These are phyloP conservation scores for Leishmania lainsoni DNA, from an alignment of 208 protist species.

Conservation along the genomic window DNA sequence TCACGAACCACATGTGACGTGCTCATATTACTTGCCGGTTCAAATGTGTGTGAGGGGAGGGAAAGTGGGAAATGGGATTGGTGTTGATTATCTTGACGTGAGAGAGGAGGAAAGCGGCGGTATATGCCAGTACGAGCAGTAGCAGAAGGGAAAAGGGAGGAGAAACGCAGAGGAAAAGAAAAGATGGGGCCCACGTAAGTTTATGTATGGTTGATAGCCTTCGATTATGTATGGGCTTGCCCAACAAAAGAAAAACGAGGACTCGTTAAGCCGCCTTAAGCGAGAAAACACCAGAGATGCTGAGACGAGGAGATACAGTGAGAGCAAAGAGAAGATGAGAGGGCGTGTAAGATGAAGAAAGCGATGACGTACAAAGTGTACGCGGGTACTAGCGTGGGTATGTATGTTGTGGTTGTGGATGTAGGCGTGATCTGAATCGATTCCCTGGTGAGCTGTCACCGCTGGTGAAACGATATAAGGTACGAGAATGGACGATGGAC, in stretches of 20 bases:
- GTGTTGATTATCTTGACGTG: not conserved
- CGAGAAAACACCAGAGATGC: not conserved
- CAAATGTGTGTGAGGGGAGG: conserved; percentile 4
- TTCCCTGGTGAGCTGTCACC: not conserved
- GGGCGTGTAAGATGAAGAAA: not conserved
- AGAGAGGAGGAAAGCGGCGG: not conserved
- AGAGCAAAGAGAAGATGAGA: conserved; percentile 20
- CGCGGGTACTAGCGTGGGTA: not conserved
- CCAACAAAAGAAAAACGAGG: not conserved
- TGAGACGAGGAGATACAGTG: not conserved
- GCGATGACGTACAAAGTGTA: not conserved
- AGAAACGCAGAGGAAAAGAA: not conserved
- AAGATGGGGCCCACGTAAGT: not conserved
- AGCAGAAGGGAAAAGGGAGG: not conserved
- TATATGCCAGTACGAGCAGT: not conserved
- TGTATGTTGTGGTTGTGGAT: not conserved
- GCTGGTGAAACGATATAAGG: not conserved
- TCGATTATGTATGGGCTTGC: not conserved
- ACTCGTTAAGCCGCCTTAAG: not conserved
- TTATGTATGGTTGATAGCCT: not conserved
- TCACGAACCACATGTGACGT: conserved; percentile 39
- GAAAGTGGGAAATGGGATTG: not conserved
- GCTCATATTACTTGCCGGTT: conserved; percentile 13
- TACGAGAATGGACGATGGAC: not conserved
- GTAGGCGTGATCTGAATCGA: not conserved